Base-by-base conservation (phyloP, 2,329 filamentous ascomycete species). In the Chlorencoelia australis region DNA sequence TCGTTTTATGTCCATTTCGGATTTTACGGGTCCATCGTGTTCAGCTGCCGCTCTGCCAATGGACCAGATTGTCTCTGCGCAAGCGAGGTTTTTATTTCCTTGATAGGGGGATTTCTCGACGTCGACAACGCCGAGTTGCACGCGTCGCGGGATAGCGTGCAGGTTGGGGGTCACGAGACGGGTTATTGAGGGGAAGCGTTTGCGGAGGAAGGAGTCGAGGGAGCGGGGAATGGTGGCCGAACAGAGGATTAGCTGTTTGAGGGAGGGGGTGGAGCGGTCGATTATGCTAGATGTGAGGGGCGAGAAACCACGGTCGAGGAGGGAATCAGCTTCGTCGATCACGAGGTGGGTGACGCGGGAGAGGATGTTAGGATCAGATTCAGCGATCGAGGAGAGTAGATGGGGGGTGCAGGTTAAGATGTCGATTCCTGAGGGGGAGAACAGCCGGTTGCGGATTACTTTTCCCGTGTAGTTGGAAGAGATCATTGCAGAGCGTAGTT, bases 111-210 rank as follows among this genome's bases (percentile, higher is more conserved):
- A 80, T 49, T 82, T 85, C 46, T 89, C 80, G 10, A 93, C 82
- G 53, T 98, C 88, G 18, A 98, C 77, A 22, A 96, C 86, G 39
- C 86, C 87, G 4, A 98, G 76, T 58, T 96, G 89, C 0, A 98
- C 88, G 48, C 91, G 80, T 27, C 91, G 80, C 3, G 91, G 91
- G 49, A 98, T 94, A 40, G 91, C 87, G 61, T 98, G 91, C 1
- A 98, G 71, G 54, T 96, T 95, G 0, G 91, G 91, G 0, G 91
- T 98, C 1, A 89, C 89, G 44, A 98, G 78, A 42, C 91, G 82
- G 30, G 70, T 67, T 63, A 94, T 86, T 49, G 83, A 70, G 0
- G 91, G 89, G 59, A 88, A 95, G 45, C 79, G 79, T 43, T 76
- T 74, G 35, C 75, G 74, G n/a, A 98, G 71, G 58, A 82, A 86